Evolutionary conservation across 768 basidiomycete species (phyloP), one percentile per base, ranked within the genome.

Genomic region (Rhodotorula babjevae): DNA sequence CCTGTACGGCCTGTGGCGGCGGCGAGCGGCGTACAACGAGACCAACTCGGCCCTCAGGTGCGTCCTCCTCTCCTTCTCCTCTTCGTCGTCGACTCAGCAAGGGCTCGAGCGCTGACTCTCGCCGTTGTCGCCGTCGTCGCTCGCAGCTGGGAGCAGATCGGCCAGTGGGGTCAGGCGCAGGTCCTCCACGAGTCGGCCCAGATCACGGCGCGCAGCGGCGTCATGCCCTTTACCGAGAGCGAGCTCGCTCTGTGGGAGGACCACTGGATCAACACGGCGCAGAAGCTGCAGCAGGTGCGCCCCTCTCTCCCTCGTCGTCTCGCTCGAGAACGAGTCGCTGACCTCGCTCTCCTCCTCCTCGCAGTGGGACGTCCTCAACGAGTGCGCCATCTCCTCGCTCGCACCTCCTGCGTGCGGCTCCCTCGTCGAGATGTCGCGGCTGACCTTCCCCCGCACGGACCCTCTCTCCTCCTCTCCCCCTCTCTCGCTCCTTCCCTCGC

Each of bases 201-300:
- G 81, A 88, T 84, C 75, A 91, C 89, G 80, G 89, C 93, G 15
- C 85, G 93, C 59, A 84, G 86, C 8, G 92, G 92, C 10, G 83
- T 86, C 12, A 87, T 96, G 65, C 88, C 93, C 2, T 98, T 94
- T 83, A 89, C 90, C 21, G 96, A 99, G 80, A 85, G 90, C 3
- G 96, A 99, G 80, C 97, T 94, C 80, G 93, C 91, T 77, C 84
- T 99, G 29, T 99, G 96, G 96, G 96, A 99, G 78, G 96, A 99
- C 80, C 96, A 99, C 80, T 99, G 96, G 95, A 90, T 99, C 70
- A 83, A 94, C 15, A 86, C 93, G 2, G 89, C 93, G 1, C 92
- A 95, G 82, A 99, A 99, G 81, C 84, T 99, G 27, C 96, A 98
- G 79, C 91, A 79, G 72, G 77, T 78, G 19, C 62, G 75, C 50